Evolutionary conservation across 257 asterid genomes (phyloP), one percentile per base, ranked within the genome.

Genomic region (Voacanga thouarsii): DNA sequence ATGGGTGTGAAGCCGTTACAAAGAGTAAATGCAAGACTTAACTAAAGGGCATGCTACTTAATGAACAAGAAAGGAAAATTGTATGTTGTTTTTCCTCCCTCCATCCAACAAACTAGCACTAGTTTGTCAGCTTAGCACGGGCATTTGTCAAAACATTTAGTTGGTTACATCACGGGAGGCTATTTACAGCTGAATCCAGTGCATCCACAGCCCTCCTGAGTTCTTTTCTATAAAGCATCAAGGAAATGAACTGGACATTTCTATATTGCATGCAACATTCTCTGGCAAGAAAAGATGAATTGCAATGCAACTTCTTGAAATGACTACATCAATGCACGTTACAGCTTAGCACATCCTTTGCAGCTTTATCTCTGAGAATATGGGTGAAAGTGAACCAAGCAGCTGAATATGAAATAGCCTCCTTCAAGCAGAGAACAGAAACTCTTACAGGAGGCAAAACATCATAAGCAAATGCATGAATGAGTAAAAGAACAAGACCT

Each of bases 171-270:
- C 89, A 91, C 72, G 92, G 97, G 50, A 82, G 83, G 23, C 88
- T 89, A 80, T 85, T 89, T 53, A 92, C 97, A 57, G 93, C 91
- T 1, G 97, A 75, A 84, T 95, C 99, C 83, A 93, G 82, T 12
- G 95, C 93, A 86, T 93, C 99, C 10, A 92, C 97, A 64, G 91
- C 93, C 86, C 94, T 85, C 86, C 94, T 80, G 75, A 96, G 91
- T 78, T 84, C 50, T 89, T 92, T 96, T 84, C 99, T 96, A 75
- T 80, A 51, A 28, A 72, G 78, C 15, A 37, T 87, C 83, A 88
- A 89, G 93, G 93, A 83, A 81, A 56, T 49, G 61, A 79, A 61
- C 43, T 15, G 61, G 79, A 41, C 21, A 12, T 49, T 12, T 55
- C 5, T 15, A 10, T 44, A 72, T 69, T 49, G 21, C 6, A 39